Base-by-base conservation (phyloP, 805 yeast species). In the Wickerhamomyces chambardii region DNA sequence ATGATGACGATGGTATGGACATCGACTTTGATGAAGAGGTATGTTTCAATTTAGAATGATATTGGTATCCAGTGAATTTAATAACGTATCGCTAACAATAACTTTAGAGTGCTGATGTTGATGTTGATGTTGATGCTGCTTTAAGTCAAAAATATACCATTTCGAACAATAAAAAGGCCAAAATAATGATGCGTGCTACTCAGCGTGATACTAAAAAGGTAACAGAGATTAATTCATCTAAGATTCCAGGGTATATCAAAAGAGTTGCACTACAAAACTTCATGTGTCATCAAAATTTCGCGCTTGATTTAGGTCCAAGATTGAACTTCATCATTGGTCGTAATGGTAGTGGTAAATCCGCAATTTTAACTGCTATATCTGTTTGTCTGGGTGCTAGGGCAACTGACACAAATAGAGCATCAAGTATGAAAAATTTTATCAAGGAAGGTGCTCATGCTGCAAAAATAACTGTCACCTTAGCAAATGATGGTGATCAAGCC, bases 321-420 rank as follows among this genome's bases (percentile, higher is more conserved):
- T 66, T 89, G 45, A 89, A 89, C 54, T 83, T 89, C 51, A 84
- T 89, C 37, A 80, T 84, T 28, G 97, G 97, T 16, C 68, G 81
- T 37, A 89, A 89, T 50, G 97, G 97, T 3, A 77, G 89, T 28
- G 97, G 97, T 22, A 89, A 89, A 51, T 74, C 85, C 51, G 95
- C 97, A 1, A 70, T 89, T 15, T 60, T 89, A 39, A 86, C 96
- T 0, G 96, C 95, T 1, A 75, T 89, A 2, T 76, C 89, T 7
- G 79, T 86, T 5, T 90, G 95, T 2, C 58, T 90, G 2, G 97
- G 97, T 16, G 92, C 94, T 2, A 81, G 79, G 46, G 96, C 97
- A 1, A 66, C 78, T 16, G 85, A 78, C 33, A 90, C 98, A 0
- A 84, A 81, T 49, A 72, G 99, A 55, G 97, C 95, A 6, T 63